A percentile compares a stretch with the other conserved stretches of the same genome.
Conservation (phyloP, 768 basidiomycete species). For the Chlorophyllum brunneum region DNA sequence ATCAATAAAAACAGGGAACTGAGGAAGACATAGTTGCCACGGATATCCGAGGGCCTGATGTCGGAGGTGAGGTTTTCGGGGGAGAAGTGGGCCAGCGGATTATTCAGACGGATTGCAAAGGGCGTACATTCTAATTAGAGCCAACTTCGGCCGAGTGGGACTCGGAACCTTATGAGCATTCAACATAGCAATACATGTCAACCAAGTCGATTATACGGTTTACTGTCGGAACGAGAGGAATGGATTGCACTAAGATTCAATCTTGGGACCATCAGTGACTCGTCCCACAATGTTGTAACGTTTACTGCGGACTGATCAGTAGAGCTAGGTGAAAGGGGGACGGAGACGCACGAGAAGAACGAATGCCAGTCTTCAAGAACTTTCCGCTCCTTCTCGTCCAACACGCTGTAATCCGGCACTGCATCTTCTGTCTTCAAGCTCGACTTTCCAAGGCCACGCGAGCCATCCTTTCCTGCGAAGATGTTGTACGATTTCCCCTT, state of each 20-base stretch:
- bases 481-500: constrained; percentile 72
- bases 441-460: constrained; percentile 84
- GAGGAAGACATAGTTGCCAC: too few relatives aligned
- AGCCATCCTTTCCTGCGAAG: constrained; percentile 94
- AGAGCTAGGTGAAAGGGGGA: neutral
- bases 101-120: too few relatives aligned
- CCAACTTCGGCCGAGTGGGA: too few relatives aligned
- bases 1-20: too few relatives aligned
- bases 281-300: constrained; percentile 86
- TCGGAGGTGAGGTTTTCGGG: too few relatives aligned
- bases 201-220: too few relatives aligned
- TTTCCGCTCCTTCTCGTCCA: constrained; percentile 70
- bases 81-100: too few relatives aligned
- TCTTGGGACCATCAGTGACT: constrained; percentile 43
- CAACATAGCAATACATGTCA: too few relatives aligned
- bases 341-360: constrained; percentile 74
- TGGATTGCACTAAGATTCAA: constrained; percentile 5
- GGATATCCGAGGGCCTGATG: too few relatives aligned
- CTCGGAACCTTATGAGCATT: too few relatives aligned
- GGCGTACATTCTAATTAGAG: too few relatives aligned
- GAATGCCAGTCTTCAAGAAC: constrained; percentile 85
- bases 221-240: too few relatives aligned
- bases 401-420: constrained; percentile 75
- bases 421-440: constrained; percentile 86
- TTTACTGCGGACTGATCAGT: constrained; percentile 43